Evolutionary conservation across 2,329 filamentous ascomycete species (phyloP).

Genomic region (Colletotrichum graminicola): DNA sequence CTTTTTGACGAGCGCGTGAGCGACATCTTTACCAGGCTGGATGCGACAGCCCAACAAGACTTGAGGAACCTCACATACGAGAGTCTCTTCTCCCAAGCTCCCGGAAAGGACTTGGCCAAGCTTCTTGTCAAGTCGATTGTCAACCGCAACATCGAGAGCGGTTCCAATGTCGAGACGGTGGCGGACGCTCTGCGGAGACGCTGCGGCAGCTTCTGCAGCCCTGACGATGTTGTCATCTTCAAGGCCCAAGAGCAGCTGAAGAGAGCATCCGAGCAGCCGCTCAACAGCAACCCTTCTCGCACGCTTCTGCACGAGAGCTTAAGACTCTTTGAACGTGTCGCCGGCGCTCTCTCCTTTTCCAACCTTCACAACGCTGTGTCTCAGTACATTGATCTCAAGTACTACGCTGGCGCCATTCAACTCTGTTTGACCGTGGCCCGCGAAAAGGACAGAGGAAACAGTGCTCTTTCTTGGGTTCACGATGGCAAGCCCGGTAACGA

Average conservation of each 20-base stretch:
- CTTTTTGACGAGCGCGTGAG: conserved; percentile 93
- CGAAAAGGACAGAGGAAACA: conserved; percentile 88
- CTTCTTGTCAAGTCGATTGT: conserved; percentile 97
- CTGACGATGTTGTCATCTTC: conserved; percentile 97
- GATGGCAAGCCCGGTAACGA: conserved; percentile 83
- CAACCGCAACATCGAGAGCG: conserved; percentile 96
- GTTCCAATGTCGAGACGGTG: conserved; percentile 96
- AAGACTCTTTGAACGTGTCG: conserved; percentile 88
- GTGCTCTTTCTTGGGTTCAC: conserved; percentile 86
- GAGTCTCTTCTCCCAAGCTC: conserved; percentile 81
- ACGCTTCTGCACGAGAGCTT: conserved; percentile 89
- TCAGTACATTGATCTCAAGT: conserved; percentile 85
- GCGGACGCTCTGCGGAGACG: conserved; percentile 92
- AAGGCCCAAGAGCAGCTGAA: conserved; percentile 97
- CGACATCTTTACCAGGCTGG: conserved; percentile 84
- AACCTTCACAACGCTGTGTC: conserved; percentile 83
- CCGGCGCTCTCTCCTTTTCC: conserved; percentile 81
- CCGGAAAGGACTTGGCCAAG: conserved; percentile 91
- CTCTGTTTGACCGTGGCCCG: conserved; percentile 86
- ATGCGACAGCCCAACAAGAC: conserved; percentile 75
- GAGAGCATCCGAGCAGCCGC: conserved; percentile 82
- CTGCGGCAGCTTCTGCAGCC: conserved; percentile 97
- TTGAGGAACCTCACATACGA: conserved; percentile 88
- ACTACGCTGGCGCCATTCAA: conserved; percentile 94
- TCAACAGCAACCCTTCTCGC: conserved; percentile 81